Percentiles rank a stretch among this genome's conserved stretches.
These are phyloP conservation scores for Bruguiera parviflora DNA, from an alignment of 345 rosid genomes.

Conservation along the genomic window DNA sequence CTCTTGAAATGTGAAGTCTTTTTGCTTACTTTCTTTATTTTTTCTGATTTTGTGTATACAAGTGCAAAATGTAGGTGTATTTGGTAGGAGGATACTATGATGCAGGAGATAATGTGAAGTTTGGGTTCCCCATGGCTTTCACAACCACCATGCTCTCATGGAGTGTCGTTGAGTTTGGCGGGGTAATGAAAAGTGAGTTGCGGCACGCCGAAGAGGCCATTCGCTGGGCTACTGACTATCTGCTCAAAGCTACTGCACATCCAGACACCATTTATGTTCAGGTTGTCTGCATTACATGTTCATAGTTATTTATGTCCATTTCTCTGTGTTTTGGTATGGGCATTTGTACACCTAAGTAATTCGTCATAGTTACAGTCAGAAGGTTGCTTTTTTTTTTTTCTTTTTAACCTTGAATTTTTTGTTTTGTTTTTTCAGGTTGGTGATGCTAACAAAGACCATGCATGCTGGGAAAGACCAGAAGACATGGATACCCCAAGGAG, in stretches of 20 bases:
- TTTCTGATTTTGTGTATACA: not conserved
- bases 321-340: not conserved
- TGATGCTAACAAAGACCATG: conserved; percentile 43
- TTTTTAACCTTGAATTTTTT: not conserved
- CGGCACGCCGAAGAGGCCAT: conserved; percentile 45
- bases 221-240: conserved; percentile 60
- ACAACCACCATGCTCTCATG: conserved; percentile 56
- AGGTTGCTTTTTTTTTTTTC: no score
- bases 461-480: conserved; percentile 60
- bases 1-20: not conserved
- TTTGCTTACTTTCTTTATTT: not conserved
- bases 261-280: conserved; percentile 37
- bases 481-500: conserved; percentile 12
- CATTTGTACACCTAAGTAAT: no score
- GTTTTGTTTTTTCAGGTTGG: conserved; percentile 41
- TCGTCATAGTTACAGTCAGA: no score
- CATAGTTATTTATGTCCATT: not conserved
- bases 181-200: conserved; percentile 49
- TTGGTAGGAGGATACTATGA: conserved; percentile 64
- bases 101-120: conserved; percentile 64
- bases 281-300: conserved; percentile 7
- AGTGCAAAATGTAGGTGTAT: conserved; percentile 32
- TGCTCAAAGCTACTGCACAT: conserved; percentile 53
- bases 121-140: conserved; percentile 65
- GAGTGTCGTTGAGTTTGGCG: conserved; percentile 49